These are phyloP conservation scores for Neofusicoccum parvum DNA, from an alignment of 2,329 filamentous ascomycete genomes.

Conservation along the genomic window DNA sequence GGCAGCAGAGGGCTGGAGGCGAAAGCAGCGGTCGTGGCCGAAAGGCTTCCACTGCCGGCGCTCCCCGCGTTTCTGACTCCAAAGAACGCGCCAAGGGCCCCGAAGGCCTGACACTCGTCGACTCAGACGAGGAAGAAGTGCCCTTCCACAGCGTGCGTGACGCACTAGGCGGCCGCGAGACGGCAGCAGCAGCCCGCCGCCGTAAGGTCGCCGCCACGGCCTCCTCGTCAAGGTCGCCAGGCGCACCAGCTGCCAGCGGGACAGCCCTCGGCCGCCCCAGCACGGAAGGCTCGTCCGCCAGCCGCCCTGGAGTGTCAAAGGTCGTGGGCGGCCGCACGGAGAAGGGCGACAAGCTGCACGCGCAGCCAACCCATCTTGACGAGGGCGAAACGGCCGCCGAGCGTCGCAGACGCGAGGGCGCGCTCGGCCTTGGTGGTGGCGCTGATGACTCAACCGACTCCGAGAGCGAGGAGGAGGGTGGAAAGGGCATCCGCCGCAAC, in stretches of 20 bases:
- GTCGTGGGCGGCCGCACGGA: constrained; percentile 16
- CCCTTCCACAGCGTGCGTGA: constrained; percentile 50
- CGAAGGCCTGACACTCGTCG: constrained; percentile 47
- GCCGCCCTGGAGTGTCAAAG: constrained; percentile 4
- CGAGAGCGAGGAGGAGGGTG: constrained; percentile 53
- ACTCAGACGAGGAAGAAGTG: constrained; percentile 48
- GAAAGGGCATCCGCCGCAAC: constrained; percentile 18
- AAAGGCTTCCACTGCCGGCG: neutral
- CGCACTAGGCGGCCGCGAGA: constrained; percentile 32
- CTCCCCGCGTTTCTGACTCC: neutral
- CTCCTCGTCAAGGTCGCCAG: constrained; percentile 28
- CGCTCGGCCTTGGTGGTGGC: constrained; percentile 58
- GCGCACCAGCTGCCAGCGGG: constrained; percentile 22
- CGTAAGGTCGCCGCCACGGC: constrained; percentile 28
- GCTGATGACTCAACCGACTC: constrained; percentile 44
- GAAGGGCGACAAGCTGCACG: constrained; percentile 22
- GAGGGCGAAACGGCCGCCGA: constrained; percentile 73
- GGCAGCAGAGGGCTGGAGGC: constrained; percentile 24
- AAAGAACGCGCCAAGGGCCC: constrained; percentile 31
- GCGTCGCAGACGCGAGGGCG: constrained; percentile 71
- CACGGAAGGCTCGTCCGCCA: neutral
- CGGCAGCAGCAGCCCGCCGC: constrained; percentile 47
- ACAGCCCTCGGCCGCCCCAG: constrained; percentile 34
- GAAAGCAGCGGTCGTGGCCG: neutral
- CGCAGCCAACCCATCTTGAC: constrained; percentile 34